These are phyloP conservation scores for Pisolithus albus DNA, from an alignment of 768 basidiomycete genomes.

Conservation along the genomic window DNA sequence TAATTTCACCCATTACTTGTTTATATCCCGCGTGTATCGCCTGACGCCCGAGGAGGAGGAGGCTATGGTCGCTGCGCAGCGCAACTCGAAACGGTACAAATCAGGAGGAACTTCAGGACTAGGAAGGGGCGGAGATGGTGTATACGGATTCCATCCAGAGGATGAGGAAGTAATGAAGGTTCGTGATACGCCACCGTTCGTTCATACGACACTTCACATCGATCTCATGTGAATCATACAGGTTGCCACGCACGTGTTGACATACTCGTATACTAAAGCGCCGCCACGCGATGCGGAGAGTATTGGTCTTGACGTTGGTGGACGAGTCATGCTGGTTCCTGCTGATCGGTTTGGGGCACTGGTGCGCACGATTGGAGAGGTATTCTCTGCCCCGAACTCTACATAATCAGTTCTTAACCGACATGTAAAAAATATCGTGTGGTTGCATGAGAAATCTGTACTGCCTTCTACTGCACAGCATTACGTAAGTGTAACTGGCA, in stretches of 20 bases:
- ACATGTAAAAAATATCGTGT: neutral
- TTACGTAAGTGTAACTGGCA: slow-evolving; percentile 4
- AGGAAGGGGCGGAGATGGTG: slow-evolving; percentile 36
- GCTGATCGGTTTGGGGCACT: slow-evolving; percentile 35
- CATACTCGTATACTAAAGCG: slow-evolving; percentile 44
- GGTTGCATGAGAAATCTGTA: neutral
- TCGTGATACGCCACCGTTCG: slow-evolving; percentile 10
- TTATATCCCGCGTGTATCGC: slow-evolving; percentile 75
- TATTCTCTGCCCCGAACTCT: slow-evolving; percentile 20
- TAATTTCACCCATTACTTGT: slow-evolving; percentile 63
- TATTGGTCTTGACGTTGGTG: slow-evolving; percentile 66
- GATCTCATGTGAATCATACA: neutral
- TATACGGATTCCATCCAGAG: slow-evolving; percentile 80
- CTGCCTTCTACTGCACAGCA: neutral
- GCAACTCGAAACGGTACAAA: slow-evolving; percentile 34
- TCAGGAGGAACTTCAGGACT: slow-evolving; percentile 15
- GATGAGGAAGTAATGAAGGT: slow-evolving; percentile 71
- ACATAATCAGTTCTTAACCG: neutral
- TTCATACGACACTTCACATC: neutral
- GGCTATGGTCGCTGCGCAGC: slow-evolving; percentile 36
- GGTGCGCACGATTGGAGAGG: slow-evolving; percentile 32
- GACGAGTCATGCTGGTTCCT: slow-evolving; percentile 58
- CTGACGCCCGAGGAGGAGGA: slow-evolving; percentile 64
- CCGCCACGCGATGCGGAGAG: slow-evolving; percentile 55
- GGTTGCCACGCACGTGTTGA: slow-evolving; percentile 16